Base-by-base conservation (phyloP, 306 rosid species). In the Hylodesmum podocarpum region DNA sequence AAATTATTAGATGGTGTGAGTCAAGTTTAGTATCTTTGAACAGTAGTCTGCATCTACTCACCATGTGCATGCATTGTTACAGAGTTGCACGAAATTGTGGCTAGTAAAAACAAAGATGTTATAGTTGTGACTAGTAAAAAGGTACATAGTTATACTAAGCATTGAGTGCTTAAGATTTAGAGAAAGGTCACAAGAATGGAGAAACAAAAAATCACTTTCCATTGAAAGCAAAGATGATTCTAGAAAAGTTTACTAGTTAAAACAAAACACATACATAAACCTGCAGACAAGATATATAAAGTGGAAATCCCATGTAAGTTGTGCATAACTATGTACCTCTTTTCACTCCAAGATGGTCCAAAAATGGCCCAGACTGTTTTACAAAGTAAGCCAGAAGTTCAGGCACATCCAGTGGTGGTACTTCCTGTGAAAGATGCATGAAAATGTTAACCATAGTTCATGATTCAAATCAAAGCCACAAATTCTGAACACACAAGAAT, bases 341-440 rank as follows among this genome's bases (percentile, higher is more conserved):
- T 77, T 78, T 83, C 77, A 96, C 82, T 74, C 99, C 99, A 86
- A 95, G 85, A 80, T 95, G 99, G 87, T 95, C 99, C 84, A 96
- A 80, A 69, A 96, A 87, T 33, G 98, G 93, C 47, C 76, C 98
- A 18, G 98, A 92, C 79, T 92, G 97, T 79, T 96, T 88, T 47
- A 96, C 96, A 85, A 91, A 88, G 81, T 83, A 88, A 19, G 99
- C 99, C 86, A 96, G 81, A 82, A 96, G 99, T 88, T 96, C 99
- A 3, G 97, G 85, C 54, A 88, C 93, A 61, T 88, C 99, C 77
- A 96, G 76, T 25, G 99, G 99, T 13, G 88, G 97, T 73, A 96
- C 96, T 72, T 84, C 96, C 99, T 96, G 78, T 22, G 74, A 78
- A 76, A 83, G 70, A 79, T 54, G 77, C 44, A 31, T 19, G 29